Percentiles rank a stretch among this genome's conserved stretches.
Conservation (phyloP, 176 grass and related monocot genomes). For the Canna indica region DNA sequence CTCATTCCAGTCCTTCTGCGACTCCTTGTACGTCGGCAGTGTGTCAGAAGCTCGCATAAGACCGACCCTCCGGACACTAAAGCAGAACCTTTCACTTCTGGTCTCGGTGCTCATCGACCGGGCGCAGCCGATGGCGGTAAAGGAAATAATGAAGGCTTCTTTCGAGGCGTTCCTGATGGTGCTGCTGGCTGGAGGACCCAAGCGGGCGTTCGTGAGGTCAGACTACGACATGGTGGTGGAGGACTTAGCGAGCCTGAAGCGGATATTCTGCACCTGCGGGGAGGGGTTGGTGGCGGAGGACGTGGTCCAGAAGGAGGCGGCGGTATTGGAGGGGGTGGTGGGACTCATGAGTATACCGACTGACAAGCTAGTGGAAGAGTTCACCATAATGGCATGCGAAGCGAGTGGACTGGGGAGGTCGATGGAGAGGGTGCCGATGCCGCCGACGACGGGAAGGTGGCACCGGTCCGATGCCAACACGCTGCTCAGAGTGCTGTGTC, state of each 20-base stretch:
- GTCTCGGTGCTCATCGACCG: conserved; percentile 20
- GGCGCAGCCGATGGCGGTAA: conserved; percentile 12
- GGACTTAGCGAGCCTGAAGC: conserved; percentile 10
- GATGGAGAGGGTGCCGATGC: conserved; percentile 21
- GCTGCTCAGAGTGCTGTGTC: conserved; percentile 13
- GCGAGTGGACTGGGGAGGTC: conserved; percentile 1
- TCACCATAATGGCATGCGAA: conserved; percentile 7
- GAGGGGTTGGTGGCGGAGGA: conserved; percentile 20
- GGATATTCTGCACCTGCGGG: conserved; percentile 5
- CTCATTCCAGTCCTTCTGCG: conserved; percentile 3
- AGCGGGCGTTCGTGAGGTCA: neutral
- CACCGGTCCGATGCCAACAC: conserved; percentile 14
- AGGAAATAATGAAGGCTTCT: conserved; percentile 16
- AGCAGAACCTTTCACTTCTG: conserved; percentile 16
- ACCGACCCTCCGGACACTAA: neutral
- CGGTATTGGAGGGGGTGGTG: conserved; percentile 3
- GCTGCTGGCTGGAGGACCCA: neutral
- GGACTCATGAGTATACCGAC: conserved; percentile 3
- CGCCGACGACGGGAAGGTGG: conserved; percentile 7
- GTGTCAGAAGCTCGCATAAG: conserved; percentile 2
- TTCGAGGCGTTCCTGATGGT: conserved; percentile 20
- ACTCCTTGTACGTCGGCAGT: conserved; percentile 7
- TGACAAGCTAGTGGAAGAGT: conserved; percentile 22
- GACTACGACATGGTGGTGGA: conserved; percentile 19
- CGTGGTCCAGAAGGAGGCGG: conserved; percentile 19